phyloP scores from a whole-genome alignment of 2,329 filamentous ascomycete genomes.

The Pseudogymnoascus sp. region DNA sequence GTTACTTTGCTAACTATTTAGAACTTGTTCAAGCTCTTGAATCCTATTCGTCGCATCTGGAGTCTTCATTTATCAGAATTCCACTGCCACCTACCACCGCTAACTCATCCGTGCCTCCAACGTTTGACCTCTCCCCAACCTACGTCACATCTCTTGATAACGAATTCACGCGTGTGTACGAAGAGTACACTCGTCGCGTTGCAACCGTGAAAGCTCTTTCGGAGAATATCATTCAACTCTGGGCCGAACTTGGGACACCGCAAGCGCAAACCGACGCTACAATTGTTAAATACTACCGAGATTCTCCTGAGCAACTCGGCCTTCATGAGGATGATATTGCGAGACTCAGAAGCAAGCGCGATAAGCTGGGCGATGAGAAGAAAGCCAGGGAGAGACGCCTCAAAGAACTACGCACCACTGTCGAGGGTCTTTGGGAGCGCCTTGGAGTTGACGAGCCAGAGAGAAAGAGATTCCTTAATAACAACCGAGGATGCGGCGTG shows the following conservation, averaged over 20 bases:
- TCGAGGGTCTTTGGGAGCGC: conserved; percentile 86
- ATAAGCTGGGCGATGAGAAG: conserved; percentile 84
- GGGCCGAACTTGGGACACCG: conserved; percentile 90
- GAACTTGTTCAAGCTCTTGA: conserved; percentile 89
- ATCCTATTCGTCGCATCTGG: conserved; percentile 93
- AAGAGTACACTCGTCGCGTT: conserved; percentile 85
- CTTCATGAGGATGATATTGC: conserved; percentile 79
- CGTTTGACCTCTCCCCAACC: conserved; percentile 83
- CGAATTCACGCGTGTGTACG: conserved; percentile 91
- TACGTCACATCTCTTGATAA: conserved; percentile 81
- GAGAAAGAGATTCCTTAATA: conserved; percentile 74
- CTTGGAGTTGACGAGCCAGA: conserved; percentile 76
- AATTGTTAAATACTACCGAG: conserved; percentile 83
- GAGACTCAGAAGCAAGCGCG: conserved; percentile 63
- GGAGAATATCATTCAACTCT: conserved; percentile 85
- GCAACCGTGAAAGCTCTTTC: conserved; percentile 64
- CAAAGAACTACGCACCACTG: conserved; percentile 63
- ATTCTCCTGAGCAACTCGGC: conserved; percentile 87
- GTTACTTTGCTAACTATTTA: conserved; percentile 30
- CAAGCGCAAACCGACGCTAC: conserved; percentile 82
- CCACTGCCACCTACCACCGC: conserved; percentile 74
- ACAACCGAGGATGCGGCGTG: conserved; percentile 83
- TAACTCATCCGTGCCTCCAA: conserved; percentile 67
- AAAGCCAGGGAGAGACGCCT: conserved; percentile 67
- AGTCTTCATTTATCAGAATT: conserved; percentile 78